These are phyloP conservation scores for Sporothrix inflata DNA, from an alignment of 2,329 filamentous ascomycete species.

Conservation along the genomic window DNA sequence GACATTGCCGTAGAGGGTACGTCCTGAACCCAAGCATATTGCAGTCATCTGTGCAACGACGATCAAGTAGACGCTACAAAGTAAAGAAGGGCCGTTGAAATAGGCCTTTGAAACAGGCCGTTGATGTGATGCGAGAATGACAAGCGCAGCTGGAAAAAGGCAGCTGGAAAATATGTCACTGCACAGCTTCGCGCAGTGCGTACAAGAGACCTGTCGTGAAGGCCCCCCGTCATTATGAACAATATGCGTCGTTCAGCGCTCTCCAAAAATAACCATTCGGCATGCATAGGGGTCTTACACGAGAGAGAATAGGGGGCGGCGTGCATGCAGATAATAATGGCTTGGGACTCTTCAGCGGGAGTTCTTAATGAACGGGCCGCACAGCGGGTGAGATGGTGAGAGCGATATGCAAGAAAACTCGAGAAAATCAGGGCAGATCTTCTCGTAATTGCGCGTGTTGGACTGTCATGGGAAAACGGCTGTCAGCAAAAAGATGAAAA, in stretches of 20 bases:
- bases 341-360: background rate
- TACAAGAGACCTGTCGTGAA: background rate
- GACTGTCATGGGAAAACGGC: background rate
- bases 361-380: background rate
- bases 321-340: conserved; percentile 7
- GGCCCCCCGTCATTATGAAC: background rate
- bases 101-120: background rate
- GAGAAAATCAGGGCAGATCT: background rate
- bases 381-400: background rate
- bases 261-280: background rate
- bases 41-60: background rate
- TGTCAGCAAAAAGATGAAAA: conserved; percentile 14
- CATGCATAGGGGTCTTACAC: background rate
- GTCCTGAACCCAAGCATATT: background rate
- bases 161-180: background rate
- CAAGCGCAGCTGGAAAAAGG: background rate
- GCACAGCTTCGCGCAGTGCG: conserved; percentile 8
- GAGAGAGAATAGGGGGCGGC: conserved; percentile 7
- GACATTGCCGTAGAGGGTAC: background rate
- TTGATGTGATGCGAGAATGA: background rate
- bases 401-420: no score
- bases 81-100: background rate
- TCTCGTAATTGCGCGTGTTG: background rate
- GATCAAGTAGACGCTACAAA: background rate
- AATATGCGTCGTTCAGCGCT: background rate